These are phyloP conservation scores for Solanum chmielewskii DNA, from an alignment of 257 asterid genomes.

Conservation along the genomic window DNA sequence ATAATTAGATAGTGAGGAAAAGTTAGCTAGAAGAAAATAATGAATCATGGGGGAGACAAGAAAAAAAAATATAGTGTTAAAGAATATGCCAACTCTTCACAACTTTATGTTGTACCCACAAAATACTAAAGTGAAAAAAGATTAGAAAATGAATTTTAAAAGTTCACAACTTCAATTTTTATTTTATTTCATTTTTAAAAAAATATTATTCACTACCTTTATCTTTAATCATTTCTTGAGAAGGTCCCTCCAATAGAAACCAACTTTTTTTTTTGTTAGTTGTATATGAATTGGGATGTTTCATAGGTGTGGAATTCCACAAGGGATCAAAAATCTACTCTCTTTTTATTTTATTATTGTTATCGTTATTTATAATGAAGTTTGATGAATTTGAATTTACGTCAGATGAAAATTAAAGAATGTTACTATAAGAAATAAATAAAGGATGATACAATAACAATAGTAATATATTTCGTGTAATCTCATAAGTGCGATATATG, in stretches of 20 bases:
- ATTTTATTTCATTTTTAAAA: background rate
- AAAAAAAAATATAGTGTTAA: background rate
- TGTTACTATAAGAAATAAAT: background rate
- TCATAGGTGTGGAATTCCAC: background rate
- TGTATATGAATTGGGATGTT: background rate
- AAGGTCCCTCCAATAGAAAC: background rate
- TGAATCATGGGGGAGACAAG: background rate
- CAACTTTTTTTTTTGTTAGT: background rate
- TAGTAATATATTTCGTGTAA: background rate
- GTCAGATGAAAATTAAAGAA: background rate
- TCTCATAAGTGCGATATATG: background rate
- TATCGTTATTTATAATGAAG: rapidly evolving
- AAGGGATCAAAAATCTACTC: background rate
- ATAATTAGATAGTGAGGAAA: background rate
- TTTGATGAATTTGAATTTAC: background rate
- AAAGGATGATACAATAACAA: background rate
- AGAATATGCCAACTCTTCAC: background rate
- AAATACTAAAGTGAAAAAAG: background rate
- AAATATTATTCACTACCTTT: background rate
- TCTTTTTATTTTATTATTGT: background rate
- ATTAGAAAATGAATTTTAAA: background rate
- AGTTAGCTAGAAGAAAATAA: background rate
- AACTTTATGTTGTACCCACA: background rate
- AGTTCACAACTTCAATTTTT: background rate
- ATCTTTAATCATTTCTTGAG: background rate